These are phyloP conservation scores for Neofusicoccum umdonicola DNA, from an alignment of 2,329 filamentous ascomycete genomes.

Conservation along the genomic window DNA sequence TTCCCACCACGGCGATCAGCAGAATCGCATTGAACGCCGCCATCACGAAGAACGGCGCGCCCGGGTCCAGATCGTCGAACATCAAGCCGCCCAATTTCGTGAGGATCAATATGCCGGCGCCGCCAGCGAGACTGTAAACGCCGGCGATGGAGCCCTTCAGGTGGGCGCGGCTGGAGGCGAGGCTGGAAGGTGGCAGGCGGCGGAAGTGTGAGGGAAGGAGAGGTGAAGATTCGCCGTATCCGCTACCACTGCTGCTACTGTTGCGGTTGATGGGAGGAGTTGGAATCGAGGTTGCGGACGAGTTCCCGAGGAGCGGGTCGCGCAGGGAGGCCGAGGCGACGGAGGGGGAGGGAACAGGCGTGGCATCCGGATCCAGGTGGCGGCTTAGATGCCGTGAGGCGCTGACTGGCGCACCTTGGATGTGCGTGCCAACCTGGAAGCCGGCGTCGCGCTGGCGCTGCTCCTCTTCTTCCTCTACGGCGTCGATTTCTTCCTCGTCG, in stretches of 20 bases:
- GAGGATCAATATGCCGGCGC: slow-evolving; percentile 82
- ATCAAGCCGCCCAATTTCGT: slow-evolving; percentile 87
- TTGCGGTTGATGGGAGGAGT: background rate
- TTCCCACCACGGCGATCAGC: slow-evolving; percentile 47
- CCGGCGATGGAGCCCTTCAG: slow-evolving; percentile 94
- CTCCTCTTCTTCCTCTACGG: slow-evolving; percentile 19
- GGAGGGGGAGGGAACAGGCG: slow-evolving; percentile 20
- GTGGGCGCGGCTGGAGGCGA: slow-evolving; percentile 41
- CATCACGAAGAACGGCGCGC: slow-evolving; percentile 93
- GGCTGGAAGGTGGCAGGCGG: background rate
- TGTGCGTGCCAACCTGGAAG: background rate
- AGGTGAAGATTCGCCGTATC: slow-evolving; percentile 12
- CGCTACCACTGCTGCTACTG: background rate
- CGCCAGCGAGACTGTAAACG: slow-evolving; percentile 87
- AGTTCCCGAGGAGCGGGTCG: slow-evolving; percentile 29
- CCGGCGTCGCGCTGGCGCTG: background rate
- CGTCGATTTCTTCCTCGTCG: slow-evolving; percentile 31
- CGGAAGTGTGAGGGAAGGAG: slow-evolving; percentile 18
- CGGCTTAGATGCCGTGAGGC: background rate
- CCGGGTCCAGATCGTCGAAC: slow-evolving; percentile 72
- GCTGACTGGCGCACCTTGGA: background rate
- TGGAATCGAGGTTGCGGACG: slow-evolving; percentile 4
- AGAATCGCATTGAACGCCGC: slow-evolving; percentile 78
- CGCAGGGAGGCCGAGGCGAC: slow-evolving; percentile 34
- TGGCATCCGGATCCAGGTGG: slow-evolving; percentile 16